phyloP scores from a whole-genome alignment of 768 basidiomycete species.

The Gymnopilus junonius region DNA sequence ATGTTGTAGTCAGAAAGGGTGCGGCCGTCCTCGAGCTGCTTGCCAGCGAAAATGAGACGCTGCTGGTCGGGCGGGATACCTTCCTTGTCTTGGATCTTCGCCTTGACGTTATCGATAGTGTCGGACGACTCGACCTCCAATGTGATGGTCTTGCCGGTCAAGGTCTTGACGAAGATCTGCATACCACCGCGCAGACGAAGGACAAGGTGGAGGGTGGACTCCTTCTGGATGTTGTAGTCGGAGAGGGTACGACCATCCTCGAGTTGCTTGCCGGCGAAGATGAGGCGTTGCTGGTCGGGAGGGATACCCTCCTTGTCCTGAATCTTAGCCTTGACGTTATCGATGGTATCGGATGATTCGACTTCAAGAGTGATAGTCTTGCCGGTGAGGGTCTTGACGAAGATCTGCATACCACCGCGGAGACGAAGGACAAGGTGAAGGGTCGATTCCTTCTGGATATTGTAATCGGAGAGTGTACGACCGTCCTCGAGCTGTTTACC shows the following conservation, averaged over 20 bases:
- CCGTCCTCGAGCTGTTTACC: conserved; percentile 1
- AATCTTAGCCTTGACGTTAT: background rate
- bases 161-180: no score
- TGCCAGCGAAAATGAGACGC: no score
- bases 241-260: background rate
- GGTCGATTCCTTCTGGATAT: background rate
- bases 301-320: background rate
- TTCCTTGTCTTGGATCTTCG: no score
- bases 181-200: background rate
- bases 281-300: background rate
- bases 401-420: background rate
- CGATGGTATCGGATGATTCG: background rate
- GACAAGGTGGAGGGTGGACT: background rate
- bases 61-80: no score
- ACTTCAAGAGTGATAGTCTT: background rate
- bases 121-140: no score
- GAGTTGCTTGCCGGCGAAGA: background rate
- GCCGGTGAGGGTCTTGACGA: background rate
- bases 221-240: conserved; percentile 1
- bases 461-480: background rate
- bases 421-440: conserved; percentile 1
- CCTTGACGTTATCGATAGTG: no score
- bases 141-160: no score
- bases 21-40: no score
- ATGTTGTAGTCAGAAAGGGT: no score